phyloP scores from a whole-genome alignment of 805 yeast species.

The Danielia reshetovae region DNA sequence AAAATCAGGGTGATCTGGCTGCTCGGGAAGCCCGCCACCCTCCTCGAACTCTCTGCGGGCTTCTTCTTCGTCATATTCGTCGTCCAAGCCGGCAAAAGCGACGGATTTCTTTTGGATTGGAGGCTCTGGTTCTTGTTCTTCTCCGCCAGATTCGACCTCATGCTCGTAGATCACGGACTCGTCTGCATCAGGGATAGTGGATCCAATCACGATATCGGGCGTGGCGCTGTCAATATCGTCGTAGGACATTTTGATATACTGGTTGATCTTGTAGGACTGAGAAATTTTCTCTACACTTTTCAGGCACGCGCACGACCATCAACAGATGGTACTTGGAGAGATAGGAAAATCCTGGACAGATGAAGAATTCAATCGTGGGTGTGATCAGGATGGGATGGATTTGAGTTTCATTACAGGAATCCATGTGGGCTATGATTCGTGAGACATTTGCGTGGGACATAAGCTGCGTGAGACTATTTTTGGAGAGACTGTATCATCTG shows the following conservation, averaged over 20 bases:
- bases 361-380: no score
- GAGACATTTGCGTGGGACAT: no score
- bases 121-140: slow-evolving; percentile 36
- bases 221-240: slow-evolving; percentile 80
- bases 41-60: slow-evolving; percentile 87
- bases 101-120: slow-evolving; percentile 62
- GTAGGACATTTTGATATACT: slow-evolving; percentile 48
- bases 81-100: slow-evolving; percentile 71
- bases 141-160: slow-evolving; percentile 44
- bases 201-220: slow-evolving; percentile 78
- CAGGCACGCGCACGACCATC: no score
- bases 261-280: no score
- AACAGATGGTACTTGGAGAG: no score
- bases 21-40: slow-evolving; percentile 98
- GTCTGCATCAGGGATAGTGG: slow-evolving; percentile 35
- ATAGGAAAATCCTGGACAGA: no score
- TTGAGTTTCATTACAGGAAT: background rate
- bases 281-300: no score
- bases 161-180: slow-evolving; percentile 50
- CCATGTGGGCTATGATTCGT: background rate
- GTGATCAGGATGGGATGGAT: no score
- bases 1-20: slow-evolving; percentile 87
- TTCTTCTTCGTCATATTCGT: slow-evolving; percentile 68
- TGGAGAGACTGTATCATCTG: no score
- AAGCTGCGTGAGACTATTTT: no score